Base-by-base conservation (phyloP, 2,329 filamentous ascomycete species). In the Ophiostoma australiae region DNA sequence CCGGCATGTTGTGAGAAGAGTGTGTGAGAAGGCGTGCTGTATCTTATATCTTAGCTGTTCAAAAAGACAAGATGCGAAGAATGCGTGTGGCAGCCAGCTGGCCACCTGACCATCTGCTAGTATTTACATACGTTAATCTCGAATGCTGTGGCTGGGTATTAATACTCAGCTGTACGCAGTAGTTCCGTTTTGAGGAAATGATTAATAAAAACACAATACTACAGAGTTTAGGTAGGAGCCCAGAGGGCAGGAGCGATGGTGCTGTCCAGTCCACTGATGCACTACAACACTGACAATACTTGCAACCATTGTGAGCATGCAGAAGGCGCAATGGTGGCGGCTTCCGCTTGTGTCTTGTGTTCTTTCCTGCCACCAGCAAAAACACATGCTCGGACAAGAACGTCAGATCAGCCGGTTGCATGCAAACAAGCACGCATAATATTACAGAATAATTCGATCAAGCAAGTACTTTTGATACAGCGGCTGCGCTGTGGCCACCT, bases 201-300 rank as follows among this genome's bases (percentile, higher is more conserved):
- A 27, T 27, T 13, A 31, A 27, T 13, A 58, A 7, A 58, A 58
- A 58, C 13, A 27, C 6, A 27, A 31, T 58, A 27, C n/a, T 4
- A 58, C 27, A 58, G 13, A 4, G 52, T 10, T 27, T n/a, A 3
- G 52, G 52, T n/a, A 27, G 10, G 39, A 41, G 37, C 5, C 27
- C 48, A 55, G 48, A 17, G n/a, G 52, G 52, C n/a, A 58, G 52
- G 52, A 58, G 52, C 52, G 52, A 58, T 27, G n/a, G 52, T 27
- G 52, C 52, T 27, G 52, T 27, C n/a, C 52, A 48, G 52, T 27
- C n/a, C 52, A 48, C 20, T 15, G 10, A 58, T 48, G 44, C 52
- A 31, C 52, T 58, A 13, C 23, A 55, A 27, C 13, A 15, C 52
- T 27, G 52, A 17, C 44, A 48, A 20, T 11, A 58, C 7, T 27